Base-by-base conservation (phyloP, 352 stramenopile species). In the Pythium grandisporangium region DNA sequence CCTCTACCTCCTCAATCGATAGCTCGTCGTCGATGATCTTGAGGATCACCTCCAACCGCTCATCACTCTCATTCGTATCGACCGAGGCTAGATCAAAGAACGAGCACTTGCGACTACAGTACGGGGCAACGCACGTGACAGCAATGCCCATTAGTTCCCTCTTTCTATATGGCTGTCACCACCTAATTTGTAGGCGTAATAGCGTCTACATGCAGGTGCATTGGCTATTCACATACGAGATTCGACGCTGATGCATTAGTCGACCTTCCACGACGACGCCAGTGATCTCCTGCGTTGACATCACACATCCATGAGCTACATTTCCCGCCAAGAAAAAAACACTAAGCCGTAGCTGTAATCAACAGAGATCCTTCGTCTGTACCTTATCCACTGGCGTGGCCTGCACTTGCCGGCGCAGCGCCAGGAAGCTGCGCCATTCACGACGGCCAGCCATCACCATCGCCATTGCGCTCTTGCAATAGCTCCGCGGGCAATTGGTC, bases 1-100 rank as follows among this genome's bases (percentile, higher is more conserved):
- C 42, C 14, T 87, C 70, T 10, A 91, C 48, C 5, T 84, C 42
- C 14, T 84, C 78, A 11, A 61, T 53, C 6, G 72, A 76, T 23
- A 91, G 59, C 48, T 84, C 65, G 27, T 57, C 51, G 25, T 78
- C 61, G 21, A 85, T 76, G 51, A 88, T 76, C 46, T 90, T 90
- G 37, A 90, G 55, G 20, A 90, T 74, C 32, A 86, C 72, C 48
- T 90, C 77, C 22, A 90, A 37, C 17, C 68, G 68, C 44, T 81
- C 43, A 17, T 38, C 45, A 17, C 29, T 21, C 45, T 38, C 19
- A 48, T 43, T 21, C 34, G 42, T 37, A 2, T 62, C n/a, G 14
- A 55, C 42, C 2, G 63, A 69, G 19, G 59, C 63, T 38, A 91
- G 48, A 51, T 91, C 78, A 30, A 72, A 86, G 62, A 91, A 91